Percentiles rank a stretch among this genome's conserved stretches.
phyloP scores from a whole-genome alignment of 495 filamentous ascomycete species.

The Penicillium tannophilum region DNA sequence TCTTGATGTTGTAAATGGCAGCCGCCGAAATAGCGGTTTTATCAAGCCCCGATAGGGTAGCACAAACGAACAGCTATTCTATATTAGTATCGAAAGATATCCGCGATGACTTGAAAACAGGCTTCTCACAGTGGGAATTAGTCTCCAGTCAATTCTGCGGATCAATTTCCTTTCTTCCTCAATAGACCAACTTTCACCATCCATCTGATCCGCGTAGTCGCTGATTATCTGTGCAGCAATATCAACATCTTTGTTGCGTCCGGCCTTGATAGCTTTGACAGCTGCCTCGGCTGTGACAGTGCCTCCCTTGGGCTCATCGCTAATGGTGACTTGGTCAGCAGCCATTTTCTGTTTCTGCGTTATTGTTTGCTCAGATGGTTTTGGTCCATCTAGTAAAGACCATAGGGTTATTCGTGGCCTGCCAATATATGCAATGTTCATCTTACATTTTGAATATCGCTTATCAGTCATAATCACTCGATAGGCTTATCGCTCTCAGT shows the following conservation, averaged over 20 bases:
- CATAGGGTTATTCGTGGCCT: neutral
- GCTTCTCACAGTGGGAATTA: conserved; percentile 1
- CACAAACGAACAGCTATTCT: conserved; percentile 8
- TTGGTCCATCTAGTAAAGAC: neutral
- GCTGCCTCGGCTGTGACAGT: conserved; percentile 4
- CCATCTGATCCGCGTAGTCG: conserved; percentile 7
- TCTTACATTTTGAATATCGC: too few relatives aligned
- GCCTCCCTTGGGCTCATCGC: neutral
- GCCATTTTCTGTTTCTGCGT: neutral
- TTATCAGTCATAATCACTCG: too few relatives aligned
- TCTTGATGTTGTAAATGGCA: conserved; percentile 9
- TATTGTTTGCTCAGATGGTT: too few relatives aligned
- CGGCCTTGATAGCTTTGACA: conserved; percentile 5
- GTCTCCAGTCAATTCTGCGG: conserved; percentile 9
- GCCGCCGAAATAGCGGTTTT: conserved; percentile 7
- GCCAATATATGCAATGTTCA: neutral
- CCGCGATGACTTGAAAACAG: neutral
- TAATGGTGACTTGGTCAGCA: neutral
- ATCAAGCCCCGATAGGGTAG: conserved; percentile 8
- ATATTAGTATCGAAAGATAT: neutral
- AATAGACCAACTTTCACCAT: conserved; percentile 5
- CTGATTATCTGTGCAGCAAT: conserved; percentile 9
- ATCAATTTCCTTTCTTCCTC: conserved; percentile 12
- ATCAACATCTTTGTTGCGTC: conserved; percentile 10
- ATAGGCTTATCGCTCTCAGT: conserved; percentile 4